phyloP scores from a whole-genome alignment of 805 yeast genomes.

The Nakazawaea populi region DNA sequence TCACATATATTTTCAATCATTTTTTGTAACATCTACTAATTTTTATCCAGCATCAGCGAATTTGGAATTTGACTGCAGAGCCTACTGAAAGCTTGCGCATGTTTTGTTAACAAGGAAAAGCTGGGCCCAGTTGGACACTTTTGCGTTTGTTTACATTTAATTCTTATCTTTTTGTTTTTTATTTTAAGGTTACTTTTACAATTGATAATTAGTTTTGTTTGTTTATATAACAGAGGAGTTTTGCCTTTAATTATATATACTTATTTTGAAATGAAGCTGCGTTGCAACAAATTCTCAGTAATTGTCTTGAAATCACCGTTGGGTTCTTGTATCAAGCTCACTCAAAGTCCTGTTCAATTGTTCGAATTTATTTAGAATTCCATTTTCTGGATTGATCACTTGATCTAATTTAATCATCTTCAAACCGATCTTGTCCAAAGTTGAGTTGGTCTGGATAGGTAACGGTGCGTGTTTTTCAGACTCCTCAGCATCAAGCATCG shows the following conservation, averaged over 20 bases:
- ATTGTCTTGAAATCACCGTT: background rate
- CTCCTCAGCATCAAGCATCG: background rate
- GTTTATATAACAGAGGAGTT: background rate
- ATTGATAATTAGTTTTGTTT: background rate
- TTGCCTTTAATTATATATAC: background rate
- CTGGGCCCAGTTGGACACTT: too few relatives aligned
- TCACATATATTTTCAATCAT: too few relatives aligned
- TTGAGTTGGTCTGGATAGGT: too few relatives aligned
- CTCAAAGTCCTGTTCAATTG: slow-evolving; percentile 20
- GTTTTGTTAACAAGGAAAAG: too few relatives aligned
- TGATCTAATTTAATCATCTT: slow-evolving; percentile 15
- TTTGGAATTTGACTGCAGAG: too few relatives aligned
- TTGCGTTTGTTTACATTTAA: background rate
- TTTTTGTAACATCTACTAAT: too few relatives aligned
- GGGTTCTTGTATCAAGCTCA: background rate
- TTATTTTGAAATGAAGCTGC: background rate
- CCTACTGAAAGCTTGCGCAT: too few relatives aligned
- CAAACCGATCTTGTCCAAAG: slow-evolving; percentile 12
- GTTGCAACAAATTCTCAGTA: too few relatives aligned
- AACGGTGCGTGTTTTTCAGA: too few relatives aligned
- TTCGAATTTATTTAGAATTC: slow-evolving; percentile 22
- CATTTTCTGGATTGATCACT: slow-evolving; percentile 19
- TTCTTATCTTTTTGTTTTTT: background rate
- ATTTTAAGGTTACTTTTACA: background rate
- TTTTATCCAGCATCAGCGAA: too few relatives aligned